A percentile compares a stretch with the other conserved stretches of the same genome.
Conservation (phyloP, 179 eudicot genomes). For the Camellia oleifera region DNA sequence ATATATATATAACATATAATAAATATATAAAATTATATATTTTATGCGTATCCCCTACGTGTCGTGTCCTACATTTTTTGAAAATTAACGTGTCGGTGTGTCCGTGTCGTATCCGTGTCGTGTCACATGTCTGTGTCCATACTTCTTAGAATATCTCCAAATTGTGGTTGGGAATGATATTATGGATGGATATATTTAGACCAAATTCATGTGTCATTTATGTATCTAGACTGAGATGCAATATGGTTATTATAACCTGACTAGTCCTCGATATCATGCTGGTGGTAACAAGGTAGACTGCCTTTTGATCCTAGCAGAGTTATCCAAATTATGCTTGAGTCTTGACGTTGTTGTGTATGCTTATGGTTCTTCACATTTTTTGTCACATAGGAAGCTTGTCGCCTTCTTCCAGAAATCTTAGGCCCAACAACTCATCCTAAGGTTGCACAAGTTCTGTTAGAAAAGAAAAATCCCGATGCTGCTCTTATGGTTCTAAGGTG, state of each 20-base stretch:
- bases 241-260: not conserved
- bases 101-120: too few species aligned
- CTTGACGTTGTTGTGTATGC: slow-evolving; percentile 2
- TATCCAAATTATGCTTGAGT: not conserved
- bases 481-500: slow-evolving; percentile 96
- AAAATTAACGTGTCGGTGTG: too few species aligned
- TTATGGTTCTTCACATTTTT: slow-evolving; percentile 16
- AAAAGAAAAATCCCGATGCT: slow-evolving; percentile 82
- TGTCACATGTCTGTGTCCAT: too few species aligned
- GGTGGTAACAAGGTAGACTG: not conserved
- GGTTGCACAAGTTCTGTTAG: slow-evolving; percentile 81
- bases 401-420: slow-evolving; percentile 84
- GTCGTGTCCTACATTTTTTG: too few species aligned
- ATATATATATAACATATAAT: too few species aligned
- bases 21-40: too few species aligned
- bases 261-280: not conserved
- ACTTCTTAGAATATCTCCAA: not conserved
- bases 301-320: not conserved
- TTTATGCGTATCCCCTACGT: too few species aligned
- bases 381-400: slow-evolving; percentile 71
- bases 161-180: not conserved
- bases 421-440: slow-evolving; percentile 92
- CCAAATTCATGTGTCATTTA: not conserved
- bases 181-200: not conserved
- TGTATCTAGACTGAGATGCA: not conserved